Evolutionary conservation across 2,329 filamentous ascomycete species (phyloP).

Genomic region (Fusarium hainanense): DNA sequence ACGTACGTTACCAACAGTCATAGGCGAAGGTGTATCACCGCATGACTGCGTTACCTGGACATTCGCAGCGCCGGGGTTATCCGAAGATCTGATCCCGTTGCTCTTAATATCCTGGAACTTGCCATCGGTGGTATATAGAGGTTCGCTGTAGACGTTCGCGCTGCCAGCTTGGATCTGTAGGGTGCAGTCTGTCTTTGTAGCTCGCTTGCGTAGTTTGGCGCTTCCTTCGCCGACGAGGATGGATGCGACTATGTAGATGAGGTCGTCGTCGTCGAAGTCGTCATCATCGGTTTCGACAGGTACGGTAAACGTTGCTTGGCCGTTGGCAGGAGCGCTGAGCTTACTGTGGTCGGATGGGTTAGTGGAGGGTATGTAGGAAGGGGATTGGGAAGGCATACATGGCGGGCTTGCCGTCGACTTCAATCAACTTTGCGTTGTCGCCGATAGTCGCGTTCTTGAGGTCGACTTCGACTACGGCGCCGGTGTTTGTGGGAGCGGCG

Average conservation of each 20-base stretch:
- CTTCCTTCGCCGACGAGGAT: constrained; percentile 31
- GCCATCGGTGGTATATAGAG: constrained; percentile 25
- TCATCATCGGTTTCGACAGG: constrained; percentile 11
- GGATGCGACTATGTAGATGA: constrained; percentile 28
- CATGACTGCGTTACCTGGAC: constrained; percentile 32
- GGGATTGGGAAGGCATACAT: constrained; percentile 1
- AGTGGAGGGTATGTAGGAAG: background rate
- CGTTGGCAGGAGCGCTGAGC: constrained; percentile 26
- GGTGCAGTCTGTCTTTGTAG: constrained; percentile 24
- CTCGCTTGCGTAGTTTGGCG: constrained; percentile 26
- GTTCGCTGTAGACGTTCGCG: constrained; percentile 32
- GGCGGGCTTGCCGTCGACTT: constrained; percentile 29
- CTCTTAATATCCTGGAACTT: constrained; percentile 30
- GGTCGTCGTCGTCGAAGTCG: constrained; percentile 16
- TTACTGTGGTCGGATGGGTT: constrained; percentile 3
- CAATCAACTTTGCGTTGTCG: constrained; percentile 26
- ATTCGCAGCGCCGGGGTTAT: constrained; percentile 15
- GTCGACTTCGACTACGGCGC: constrained; percentile 11
- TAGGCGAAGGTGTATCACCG: constrained; percentile 19
- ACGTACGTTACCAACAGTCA: constrained; percentile 28
- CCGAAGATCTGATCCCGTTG: constrained; percentile 25
- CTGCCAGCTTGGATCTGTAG: constrained; percentile 23
- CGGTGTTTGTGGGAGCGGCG: constrained; percentile 20
- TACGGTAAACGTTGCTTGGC: constrained; percentile 28
- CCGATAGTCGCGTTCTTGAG: constrained; percentile 30